Evolutionary conservation across 2,329 filamentous ascomycete species (phyloP).

Genomic region (Pyrenophora teres): DNA sequence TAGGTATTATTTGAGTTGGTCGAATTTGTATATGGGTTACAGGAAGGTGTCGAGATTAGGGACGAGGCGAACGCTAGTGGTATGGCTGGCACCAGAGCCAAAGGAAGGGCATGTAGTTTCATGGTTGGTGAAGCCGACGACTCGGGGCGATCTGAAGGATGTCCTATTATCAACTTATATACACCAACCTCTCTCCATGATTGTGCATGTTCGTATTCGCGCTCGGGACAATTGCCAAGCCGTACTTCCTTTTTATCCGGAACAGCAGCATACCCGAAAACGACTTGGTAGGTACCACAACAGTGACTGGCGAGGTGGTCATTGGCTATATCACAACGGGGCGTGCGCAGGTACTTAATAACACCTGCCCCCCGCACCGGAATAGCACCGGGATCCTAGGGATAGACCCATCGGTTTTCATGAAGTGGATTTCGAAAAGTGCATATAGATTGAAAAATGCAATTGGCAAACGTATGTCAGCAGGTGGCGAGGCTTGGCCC

Average conservation of each 20-base stretch:
- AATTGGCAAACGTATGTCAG: too few relatives aligned
- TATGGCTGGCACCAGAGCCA: neutral
- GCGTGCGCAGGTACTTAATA: conserved; percentile 10
- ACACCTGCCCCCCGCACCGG: conserved; percentile 3
- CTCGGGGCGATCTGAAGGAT: neutral
- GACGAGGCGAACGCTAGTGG: neutral
- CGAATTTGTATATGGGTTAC: conserved; percentile 2
- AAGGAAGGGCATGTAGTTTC: neutral
- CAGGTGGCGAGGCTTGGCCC: too few relatives aligned
- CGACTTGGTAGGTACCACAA: neutral
- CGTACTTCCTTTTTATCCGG: neutral
- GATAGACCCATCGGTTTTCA: neutral
- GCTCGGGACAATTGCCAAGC: neutral
- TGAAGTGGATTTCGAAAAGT: too few relatives aligned
- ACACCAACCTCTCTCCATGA: too few relatives aligned
- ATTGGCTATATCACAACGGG: neutral
- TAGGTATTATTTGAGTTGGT: conserved; percentile 21
- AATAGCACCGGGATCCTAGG: conserved; percentile 4
- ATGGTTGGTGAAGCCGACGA: neutral
- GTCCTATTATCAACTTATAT: too few relatives aligned
- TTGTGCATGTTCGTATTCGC: too few relatives aligned
- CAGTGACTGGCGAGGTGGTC: too few relatives aligned
- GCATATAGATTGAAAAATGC: too few relatives aligned
- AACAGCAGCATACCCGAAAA: neutral
- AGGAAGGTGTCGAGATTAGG: neutral